Conservation (phyloP, 805 yeast genomes). For the Wickerhamiella domercqiae region DNA sequence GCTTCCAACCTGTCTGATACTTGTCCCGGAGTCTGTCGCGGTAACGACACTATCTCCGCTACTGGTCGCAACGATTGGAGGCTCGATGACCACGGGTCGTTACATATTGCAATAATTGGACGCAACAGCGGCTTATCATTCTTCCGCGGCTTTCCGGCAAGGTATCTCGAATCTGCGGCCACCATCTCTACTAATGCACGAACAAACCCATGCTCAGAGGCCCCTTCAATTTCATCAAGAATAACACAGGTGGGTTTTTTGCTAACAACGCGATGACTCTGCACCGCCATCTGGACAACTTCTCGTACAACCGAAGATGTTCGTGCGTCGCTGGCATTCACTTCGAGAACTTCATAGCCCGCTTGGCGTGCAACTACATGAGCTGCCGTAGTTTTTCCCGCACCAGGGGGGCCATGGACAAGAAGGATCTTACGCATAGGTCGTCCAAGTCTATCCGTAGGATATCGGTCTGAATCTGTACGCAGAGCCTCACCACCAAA, state of each 20-base stretch:
- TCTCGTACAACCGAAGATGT: slow-evolving; percentile 29
- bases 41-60: slow-evolving; percentile 58
- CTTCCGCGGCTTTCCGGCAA: slow-evolving; percentile 7
- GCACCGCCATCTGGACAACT: slow-evolving; percentile 36
- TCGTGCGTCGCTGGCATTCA: slow-evolving; percentile 75
- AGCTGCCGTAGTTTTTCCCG: slow-evolving; percentile 81
- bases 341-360: slow-evolving; percentile 66
- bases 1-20: slow-evolving; percentile 34
- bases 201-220: slow-evolving; percentile 38
- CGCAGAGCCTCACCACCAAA: slow-evolving; percentile 7
- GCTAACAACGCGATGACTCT: slow-evolving; percentile 30
- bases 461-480: background rate
- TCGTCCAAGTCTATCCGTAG: slow-evolving; percentile 34
- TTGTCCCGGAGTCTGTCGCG: slow-evolving; percentile 37
- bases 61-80: slow-evolving; percentile 58
- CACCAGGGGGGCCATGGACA: slow-evolving; percentile 85
- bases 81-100: slow-evolving; percentile 63
- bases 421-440: slow-evolving; percentile 42
- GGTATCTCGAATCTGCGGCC: slow-evolving; percentile 7
- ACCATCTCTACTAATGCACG: slow-evolving; percentile 11
- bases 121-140: slow-evolving; percentile 31
- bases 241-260: slow-evolving; percentile 69
- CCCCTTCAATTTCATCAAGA: slow-evolving; percentile 83
- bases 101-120: slow-evolving; percentile 87
- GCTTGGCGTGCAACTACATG: slow-evolving; percentile 71